Conservation (phyloP, 2,329 filamentous ascomycete species). For the Botrytis medusae region DNA sequence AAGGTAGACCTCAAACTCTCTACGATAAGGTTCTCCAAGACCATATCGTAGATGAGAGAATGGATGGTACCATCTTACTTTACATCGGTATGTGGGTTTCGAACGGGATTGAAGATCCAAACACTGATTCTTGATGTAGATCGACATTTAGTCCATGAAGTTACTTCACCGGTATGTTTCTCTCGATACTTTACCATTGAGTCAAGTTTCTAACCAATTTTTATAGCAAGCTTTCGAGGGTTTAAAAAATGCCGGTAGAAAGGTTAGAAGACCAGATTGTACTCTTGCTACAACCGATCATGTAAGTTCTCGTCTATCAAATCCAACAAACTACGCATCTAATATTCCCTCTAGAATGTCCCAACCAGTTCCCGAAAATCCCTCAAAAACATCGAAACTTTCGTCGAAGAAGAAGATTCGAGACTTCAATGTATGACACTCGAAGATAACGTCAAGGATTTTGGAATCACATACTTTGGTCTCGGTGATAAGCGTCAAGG, state of each 20-base stretch:
- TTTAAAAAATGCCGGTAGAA: conserved; percentile 74
- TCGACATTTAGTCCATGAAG: conserved; percentile 95
- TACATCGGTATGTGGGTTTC: conserved; percentile 73
- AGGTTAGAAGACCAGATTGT: conserved; percentile 91
- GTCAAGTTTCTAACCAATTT: conserved; percentile 20
- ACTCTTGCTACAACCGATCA: conserved; percentile 96
- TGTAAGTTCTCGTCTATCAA: conserved; percentile 26
- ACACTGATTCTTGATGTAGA: conserved; percentile 51
- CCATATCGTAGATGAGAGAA: conserved; percentile 93
- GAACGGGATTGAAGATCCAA: neutral
- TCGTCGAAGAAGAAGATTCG: conserved; percentile 82
- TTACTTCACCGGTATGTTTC: conserved; percentile 81
- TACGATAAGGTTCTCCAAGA: conserved; percentile 97
- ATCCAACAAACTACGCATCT: conserved; percentile 23
- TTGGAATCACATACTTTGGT: conserved; percentile 95
- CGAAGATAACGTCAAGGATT: conserved; percentile 96
- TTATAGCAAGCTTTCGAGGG: conserved; percentile 86
- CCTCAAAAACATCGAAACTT: conserved; percentile 90
- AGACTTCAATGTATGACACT: conserved; percentile 91
- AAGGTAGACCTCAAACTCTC: conserved; percentile 55
- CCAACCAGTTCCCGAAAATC: conserved; percentile 87
- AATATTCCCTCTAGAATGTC: conserved; percentile 66
- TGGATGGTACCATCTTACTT: conserved; percentile 86
- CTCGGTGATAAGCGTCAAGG: conserved; percentile 95
- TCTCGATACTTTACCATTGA: neutral